phyloP scores from a whole-genome alignment of 805 yeast genomes.

The Teunomyces aglyptinius region DNA sequence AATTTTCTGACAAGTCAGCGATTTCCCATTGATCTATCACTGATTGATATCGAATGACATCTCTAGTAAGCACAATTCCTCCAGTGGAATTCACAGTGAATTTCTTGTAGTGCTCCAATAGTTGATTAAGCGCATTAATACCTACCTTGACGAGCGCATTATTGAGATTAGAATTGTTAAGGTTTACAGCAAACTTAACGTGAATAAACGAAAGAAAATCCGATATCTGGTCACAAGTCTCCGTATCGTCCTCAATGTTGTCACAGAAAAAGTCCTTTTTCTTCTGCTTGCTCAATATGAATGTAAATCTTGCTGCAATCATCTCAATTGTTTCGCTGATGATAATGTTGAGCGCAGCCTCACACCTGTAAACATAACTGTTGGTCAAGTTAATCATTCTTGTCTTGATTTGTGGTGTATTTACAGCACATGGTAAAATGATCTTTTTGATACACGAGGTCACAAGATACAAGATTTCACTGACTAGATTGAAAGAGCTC shows the following conservation, averaged over 20 bases:
- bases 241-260: constrained; percentile 59
- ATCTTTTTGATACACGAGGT: constrained; percentile 74
- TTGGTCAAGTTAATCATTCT: constrained; percentile 63
- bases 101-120: constrained; percentile 72
- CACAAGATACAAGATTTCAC: constrained; percentile 61
- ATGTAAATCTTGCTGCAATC: constrained; percentile 48
- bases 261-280: constrained; percentile 64
- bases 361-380: constrained; percentile 56
- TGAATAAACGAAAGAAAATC: constrained; percentile 47
- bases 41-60: constrained; percentile 72
- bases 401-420: constrained; percentile 54
- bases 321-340: constrained; percentile 57
- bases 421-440: constrained; percentile 69
- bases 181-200: constrained; percentile 36
- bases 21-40: constrained; percentile 67
- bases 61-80: constrained; percentile 78
- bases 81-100: constrained; percentile 79
- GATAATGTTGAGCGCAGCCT: constrained; percentile 63
- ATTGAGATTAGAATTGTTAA: constrained; percentile 44
- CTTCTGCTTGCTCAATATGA: constrained; percentile 59
- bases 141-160: constrained; percentile 59
- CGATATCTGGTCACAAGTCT: constrained; percentile 64
- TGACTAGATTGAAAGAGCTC: constrained; percentile 48
- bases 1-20: constrained; percentile 56
- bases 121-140: constrained; percentile 49